Conservation (phyloP, 2,329 filamentous ascomycete genomes). For the Alternaria panax region DNA sequence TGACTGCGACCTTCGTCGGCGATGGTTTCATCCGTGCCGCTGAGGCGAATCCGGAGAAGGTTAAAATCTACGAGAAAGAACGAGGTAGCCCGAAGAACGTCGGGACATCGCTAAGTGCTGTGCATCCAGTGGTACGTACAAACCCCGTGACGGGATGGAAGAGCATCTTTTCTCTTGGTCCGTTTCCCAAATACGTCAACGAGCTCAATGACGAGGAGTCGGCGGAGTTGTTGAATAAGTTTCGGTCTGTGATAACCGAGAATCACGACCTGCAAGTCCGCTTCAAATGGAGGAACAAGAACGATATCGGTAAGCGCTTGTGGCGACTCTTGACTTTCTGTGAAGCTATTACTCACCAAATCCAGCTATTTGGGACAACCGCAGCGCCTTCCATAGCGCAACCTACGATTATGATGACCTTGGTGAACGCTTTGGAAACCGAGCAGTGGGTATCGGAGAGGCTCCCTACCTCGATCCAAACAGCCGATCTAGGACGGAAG, state of each 20-base stretch:
- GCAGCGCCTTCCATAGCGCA: slow-evolving; percentile 40
- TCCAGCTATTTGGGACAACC: slow-evolving; percentile 52
- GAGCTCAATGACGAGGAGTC: slow-evolving; percentile 47
- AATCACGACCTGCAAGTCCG: slow-evolving; percentile 53
- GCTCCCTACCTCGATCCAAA: slow-evolving; percentile 51
- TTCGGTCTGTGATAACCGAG: slow-evolving; percentile 31
- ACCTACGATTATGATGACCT: slow-evolving; percentile 25
- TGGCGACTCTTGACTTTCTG: neutral
- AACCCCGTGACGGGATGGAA: slow-evolving; percentile 47
- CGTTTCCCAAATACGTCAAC: slow-evolving; percentile 46
- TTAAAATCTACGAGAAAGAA: neutral
- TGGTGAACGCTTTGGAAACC: slow-evolving; percentile 25
- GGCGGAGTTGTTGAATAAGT: slow-evolving; percentile 15
- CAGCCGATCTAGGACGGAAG: slow-evolving; percentile 28
- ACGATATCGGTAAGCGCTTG: slow-evolving; percentile 16
- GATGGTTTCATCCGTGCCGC: slow-evolving; percentile 28
- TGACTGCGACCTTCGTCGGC: slow-evolving; percentile 35
- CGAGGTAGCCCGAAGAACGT: slow-evolving; percentile 35
- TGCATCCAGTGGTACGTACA: slow-evolving; percentile 42
- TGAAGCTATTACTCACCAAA: neutral
- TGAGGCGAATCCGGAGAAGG: neutral
- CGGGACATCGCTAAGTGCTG: slow-evolving; percentile 24
- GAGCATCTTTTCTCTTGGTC: slow-evolving; percentile 38
- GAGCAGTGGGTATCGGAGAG: slow-evolving; percentile 52
- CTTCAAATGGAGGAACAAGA: slow-evolving; percentile 48